These are phyloP conservation scores for Aspergillus pseudoviridinutans DNA, from an alignment of 2,329 filamentous ascomycete species.

Conservation along the genomic window DNA sequence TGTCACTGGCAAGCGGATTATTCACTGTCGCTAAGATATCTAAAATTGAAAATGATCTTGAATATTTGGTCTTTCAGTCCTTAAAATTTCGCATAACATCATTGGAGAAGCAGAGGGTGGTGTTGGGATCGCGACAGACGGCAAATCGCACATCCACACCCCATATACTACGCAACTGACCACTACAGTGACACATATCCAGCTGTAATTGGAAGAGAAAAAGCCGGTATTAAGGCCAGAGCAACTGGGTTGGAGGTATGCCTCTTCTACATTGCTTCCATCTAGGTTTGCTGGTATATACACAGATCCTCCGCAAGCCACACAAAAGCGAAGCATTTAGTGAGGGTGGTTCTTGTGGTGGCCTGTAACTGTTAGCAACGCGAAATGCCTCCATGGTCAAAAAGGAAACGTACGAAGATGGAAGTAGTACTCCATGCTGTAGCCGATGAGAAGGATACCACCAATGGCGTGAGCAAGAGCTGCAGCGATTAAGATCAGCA, in stretches of 20 bases:
- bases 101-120: neutral
- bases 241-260: neutral
- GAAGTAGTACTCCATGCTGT: constrained; percentile 99
- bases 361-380: constrained; percentile 52
- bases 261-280: constrained; percentile 27
- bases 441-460: constrained; percentile 74
- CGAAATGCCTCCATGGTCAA: neutral
- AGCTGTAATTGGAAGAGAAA: constrained; percentile 20
- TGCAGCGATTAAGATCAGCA: constrained; percentile 38
- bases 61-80: neutral
- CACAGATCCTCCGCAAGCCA: constrained; percentile 29
- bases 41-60: neutral
- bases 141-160: neutral
- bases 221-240: constrained; percentile 1
- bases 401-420: constrained; percentile 75
- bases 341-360: constrained; percentile 99
- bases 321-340: constrained; percentile 51
- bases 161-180: neutral
- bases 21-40: neutral
- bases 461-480: constrained; percentile 85
- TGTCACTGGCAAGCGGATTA: neutral
- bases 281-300: constrained; percentile 39
- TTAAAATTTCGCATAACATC: neutral
- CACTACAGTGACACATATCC: constrained; percentile 8
- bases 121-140: neutral